Evolutionary conservation across 169 alveolate species (phyloP).

Genomic region (Cryptosporidium tyzzeri): DNA sequence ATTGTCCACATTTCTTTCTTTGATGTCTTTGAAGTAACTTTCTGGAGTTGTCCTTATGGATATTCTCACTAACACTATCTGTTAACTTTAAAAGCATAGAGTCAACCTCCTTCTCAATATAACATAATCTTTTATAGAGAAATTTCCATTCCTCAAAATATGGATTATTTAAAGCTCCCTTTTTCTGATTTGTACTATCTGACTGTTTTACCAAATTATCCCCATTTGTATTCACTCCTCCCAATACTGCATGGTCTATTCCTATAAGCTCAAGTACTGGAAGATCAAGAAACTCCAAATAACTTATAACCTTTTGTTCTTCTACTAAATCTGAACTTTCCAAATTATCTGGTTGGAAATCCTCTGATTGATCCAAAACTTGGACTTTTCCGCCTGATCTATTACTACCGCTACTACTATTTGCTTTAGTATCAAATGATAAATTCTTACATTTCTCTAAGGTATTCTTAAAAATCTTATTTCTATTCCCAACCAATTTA

Average conservation of each 20-base stretch:
- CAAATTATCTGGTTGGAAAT: background rate
- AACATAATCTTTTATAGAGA: constrained; percentile 30
- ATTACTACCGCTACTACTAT: background rate
- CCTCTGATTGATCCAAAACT: background rate
- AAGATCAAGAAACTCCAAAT: constrained; percentile 44
- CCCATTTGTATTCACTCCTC: background rate
- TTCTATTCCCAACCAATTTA: constrained; percentile 41
- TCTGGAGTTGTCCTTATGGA: constrained; percentile 41
- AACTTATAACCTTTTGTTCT: constrained; percentile 13
- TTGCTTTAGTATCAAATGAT: background rate
- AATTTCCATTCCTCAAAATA: constrained; percentile 70
- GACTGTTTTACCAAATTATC: background rate
- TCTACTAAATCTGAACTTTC: background rate
- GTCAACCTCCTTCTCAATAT: constrained; percentile 49
- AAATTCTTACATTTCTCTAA: background rate
- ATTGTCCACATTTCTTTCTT: constrained; percentile 35
- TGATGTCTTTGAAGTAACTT: constrained; percentile 61
- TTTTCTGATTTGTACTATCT: background rate
- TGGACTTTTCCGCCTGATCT: background rate
- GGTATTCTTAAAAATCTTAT: constrained; percentile 4
- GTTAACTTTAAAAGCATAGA: constrained; percentile 13
- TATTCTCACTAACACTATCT: background rate
- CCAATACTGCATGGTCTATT: background rate
- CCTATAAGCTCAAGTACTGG: constrained; percentile 62
- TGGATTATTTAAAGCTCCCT: background rate